Evolutionary conservation across 148 eudicot genomes (phyloP).

Genomic region (Agrostemma githago): DNA sequence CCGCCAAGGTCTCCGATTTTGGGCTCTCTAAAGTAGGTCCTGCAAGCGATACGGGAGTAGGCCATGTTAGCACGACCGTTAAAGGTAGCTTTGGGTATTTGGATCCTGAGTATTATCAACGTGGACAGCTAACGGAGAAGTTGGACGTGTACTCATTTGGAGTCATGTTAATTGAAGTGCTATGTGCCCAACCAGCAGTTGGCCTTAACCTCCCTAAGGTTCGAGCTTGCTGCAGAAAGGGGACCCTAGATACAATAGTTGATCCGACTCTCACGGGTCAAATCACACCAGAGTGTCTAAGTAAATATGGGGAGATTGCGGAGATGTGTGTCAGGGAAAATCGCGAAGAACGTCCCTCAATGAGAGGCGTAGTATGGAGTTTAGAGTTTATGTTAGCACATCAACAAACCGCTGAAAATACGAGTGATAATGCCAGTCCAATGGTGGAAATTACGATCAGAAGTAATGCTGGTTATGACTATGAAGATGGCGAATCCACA

Average conservation of each 20-base stretch:
- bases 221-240: slow-evolving; percentile 18
- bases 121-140: slow-evolving; percentile 37
- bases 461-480: neutral
- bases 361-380: slow-evolving; percentile 41
- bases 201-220: slow-evolving; percentile 23
- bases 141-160: slow-evolving; percentile 54
- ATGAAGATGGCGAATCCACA: neutral
- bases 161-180: slow-evolving; percentile 48
- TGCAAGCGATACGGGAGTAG: neutral
- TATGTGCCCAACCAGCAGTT: slow-evolving; percentile 39
- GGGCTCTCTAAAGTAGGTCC: slow-evolving; percentile 26
- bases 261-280: slow-evolving; percentile 36
- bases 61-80: slow-evolving; percentile 13
- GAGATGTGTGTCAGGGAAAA: slow-evolving; percentile 30
- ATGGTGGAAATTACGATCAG: neutral
- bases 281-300: slow-evolving; percentile 38
- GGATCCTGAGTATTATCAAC: slow-evolving; percentile 42
- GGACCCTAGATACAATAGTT: slow-evolving; percentile 32
- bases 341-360: slow-evolving; percentile 35
- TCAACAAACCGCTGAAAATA: slow-evolving; percentile 30
- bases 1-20: slow-evolving; percentile 28
- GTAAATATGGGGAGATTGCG: slow-evolving; percentile 36
- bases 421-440: neutral
- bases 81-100: slow-evolving; percentile 49
- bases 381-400: slow-evolving; percentile 37